Base-by-base conservation (phyloP, 345 rosid species). In the Linum trigynum region DNA sequence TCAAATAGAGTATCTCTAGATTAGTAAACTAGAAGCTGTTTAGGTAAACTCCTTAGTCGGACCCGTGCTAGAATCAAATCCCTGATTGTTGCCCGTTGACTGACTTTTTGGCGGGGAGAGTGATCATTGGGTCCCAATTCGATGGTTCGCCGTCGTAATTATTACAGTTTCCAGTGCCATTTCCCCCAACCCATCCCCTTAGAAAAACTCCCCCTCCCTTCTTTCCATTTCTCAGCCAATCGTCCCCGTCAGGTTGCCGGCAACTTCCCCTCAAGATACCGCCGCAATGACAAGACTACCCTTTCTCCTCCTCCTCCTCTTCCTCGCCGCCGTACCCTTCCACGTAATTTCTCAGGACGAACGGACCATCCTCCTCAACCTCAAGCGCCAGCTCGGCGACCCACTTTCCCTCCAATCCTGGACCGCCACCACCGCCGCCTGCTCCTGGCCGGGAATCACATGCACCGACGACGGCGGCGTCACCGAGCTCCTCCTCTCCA, bases 331-430 rank as follows among this genome's bases (percentile, higher is more conserved):
- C 42, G 1, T 73, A 11, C 82, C 95, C 77, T 70, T 80, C 6
- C 2, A 15, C 0, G 88, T 79, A 55, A 78, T 72, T 73, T 78
- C 96, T 0, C 96, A 88, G 63, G 12, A 38, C 43, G 90, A 94
- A 15, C 75, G 64, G 65, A 16, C 83, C 14, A 76, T 78, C 71
- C 90, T 94, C 62, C 76, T 90, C 40, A 67, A 43, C 15, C 58
- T 94, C 39, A 85, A 80, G 74, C 82, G 71, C 59, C 72, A 66
- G 36, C 83, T 87, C 64, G 85, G 90, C 35, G 68, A 86, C 51
- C 96, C 96, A 59, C 48, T 78, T 38, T 66, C 80, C 37, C 79
- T 90, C 68, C 79, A 12, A 32, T 74, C 75, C 14, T 94, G 99
- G 99, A 81, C 61, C 79, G 15, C 80, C 55, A 68, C 83, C 3